Evolutionary conservation across 2,329 filamentous ascomycete genomes (phyloP).

Genomic region (Fusarium abutilonis): DNA sequence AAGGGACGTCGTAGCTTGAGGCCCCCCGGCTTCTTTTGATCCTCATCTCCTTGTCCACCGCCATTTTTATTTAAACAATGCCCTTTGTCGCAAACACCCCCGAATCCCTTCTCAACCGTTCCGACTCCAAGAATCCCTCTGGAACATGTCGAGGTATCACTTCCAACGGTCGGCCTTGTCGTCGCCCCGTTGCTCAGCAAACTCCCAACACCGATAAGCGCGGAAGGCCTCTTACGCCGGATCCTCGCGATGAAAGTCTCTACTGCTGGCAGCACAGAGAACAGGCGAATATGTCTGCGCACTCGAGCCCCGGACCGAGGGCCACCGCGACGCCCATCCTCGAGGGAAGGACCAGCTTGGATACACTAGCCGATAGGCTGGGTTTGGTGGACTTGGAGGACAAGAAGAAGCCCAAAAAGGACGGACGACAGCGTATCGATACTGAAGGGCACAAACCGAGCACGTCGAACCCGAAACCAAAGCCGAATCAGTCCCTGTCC

Average conservation of each 20-base stretch:
- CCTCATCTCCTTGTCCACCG: slow-evolving; percentile 11
- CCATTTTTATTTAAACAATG: slow-evolving; percentile 43
- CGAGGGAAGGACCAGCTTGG: slow-evolving; percentile 78
- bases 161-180: slow-evolving; percentile 81
- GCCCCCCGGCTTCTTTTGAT: neutral
- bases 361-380: slow-evolving; percentile 83
- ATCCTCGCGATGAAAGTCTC: slow-evolving; percentile 67
- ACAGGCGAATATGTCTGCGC: slow-evolving; percentile 69
- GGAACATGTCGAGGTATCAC: slow-evolving; percentile 92
- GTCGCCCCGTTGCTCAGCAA: slow-evolving; percentile 69
- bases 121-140: slow-evolving; percentile 84
- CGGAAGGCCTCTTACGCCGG: slow-evolving; percentile 48
- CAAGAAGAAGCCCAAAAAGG: slow-evolving; percentile 45
- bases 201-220: slow-evolving; percentile 24
- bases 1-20: neutral
- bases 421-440: slow-evolving; percentile 18
- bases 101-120: slow-evolving; percentile 79
- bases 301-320: slow-evolving; percentile 58
- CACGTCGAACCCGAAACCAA: slow-evolving; percentile 40
- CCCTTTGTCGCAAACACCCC: slow-evolving; percentile 69
- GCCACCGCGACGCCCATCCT: slow-evolving; percentile 62
- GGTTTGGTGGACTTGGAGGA: slow-evolving; percentile 75
- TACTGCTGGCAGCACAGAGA: slow-evolving; percentile 98
- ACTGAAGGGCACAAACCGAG: slow-evolving; percentile 41
- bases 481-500: slow-evolving; percentile 45